Percentiles rank a stretch among this genome's conserved stretches.
Conservation (phyloP, 495 filamentous ascomycete genomes). For the Chaetomium cochliodes region DNA sequence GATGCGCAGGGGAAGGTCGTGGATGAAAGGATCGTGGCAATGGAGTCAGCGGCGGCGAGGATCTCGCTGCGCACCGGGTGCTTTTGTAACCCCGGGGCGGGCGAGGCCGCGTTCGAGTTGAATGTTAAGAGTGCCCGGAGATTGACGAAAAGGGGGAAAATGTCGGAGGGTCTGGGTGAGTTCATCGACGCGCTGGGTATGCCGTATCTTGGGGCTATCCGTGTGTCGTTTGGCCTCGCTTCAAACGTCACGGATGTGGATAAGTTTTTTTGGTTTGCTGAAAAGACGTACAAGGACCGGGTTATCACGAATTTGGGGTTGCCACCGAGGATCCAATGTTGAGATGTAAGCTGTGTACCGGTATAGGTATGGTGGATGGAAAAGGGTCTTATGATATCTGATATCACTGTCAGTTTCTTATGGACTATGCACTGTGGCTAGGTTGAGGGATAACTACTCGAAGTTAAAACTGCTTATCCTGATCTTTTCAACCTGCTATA, state of each 20-base stretch:
- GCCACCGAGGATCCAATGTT: not conserved
- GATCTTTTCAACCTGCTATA: no score
- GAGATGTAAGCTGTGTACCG: not conserved
- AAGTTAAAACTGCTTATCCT: no score
- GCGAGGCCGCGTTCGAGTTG: constrained; percentile 32
- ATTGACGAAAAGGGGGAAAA: constrained; percentile 4
- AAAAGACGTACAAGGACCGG: constrained; percentile 37
- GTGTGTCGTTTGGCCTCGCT: constrained; percentile 38
- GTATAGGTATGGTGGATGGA: no score
- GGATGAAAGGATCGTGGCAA: constrained; percentile 54
- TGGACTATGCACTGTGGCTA: no score
- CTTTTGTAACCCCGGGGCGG: constrained; percentile 62
- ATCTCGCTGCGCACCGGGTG: constrained; percentile 61
- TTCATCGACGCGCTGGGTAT: constrained; percentile 22
- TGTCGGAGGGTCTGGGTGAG: constrained; percentile 24
- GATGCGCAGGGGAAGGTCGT: constrained; percentile 46
- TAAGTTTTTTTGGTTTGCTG: constrained; percentile 33
- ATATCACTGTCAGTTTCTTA: no score
- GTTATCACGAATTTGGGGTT: not conserved
- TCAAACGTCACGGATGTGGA: constrained; percentile 35
- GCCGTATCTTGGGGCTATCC: constrained; percentile 31
- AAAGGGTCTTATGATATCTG: no score
- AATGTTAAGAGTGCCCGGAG: not conserved
- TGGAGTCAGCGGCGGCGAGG: constrained; percentile 34
- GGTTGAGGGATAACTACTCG: no score